Conservation (phyloP, 176 grass and related monocot genomes). For the Carex cristatella region DNA sequence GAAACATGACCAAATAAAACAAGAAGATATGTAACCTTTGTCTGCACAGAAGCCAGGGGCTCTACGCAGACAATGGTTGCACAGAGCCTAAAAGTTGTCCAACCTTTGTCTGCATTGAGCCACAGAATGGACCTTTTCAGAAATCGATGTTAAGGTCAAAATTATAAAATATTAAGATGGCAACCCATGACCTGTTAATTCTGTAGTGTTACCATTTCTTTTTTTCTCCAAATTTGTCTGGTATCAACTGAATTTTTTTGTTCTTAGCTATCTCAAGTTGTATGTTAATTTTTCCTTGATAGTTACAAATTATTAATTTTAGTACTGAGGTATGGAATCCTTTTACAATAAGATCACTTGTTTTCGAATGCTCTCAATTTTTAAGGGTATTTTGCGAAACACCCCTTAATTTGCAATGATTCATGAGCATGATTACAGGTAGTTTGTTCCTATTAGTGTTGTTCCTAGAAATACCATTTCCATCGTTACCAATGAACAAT, state of each 20-base stretch:
- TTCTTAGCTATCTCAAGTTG: not conserved
- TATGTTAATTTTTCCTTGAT: not conserved
- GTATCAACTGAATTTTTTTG: not conserved
- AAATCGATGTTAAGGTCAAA: too few relatives aligned
- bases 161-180: too few relatives aligned
- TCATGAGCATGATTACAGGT: not conserved
- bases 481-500: not conserved
- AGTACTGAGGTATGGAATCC: not conserved
- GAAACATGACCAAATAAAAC: too few relatives aligned
- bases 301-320: not conserved
- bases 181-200: too few relatives aligned
- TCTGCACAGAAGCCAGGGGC: too few relatives aligned
- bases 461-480: not conserved
- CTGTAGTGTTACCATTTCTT: too few relatives aligned
- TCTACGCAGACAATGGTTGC: too few relatives aligned
- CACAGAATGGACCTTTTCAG: too few relatives aligned
- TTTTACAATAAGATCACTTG: not conserved
- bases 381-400: not conserved
- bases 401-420: not conserved
- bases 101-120: too few relatives aligned
- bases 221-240: too few relatives aligned
- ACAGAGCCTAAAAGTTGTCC: too few relatives aligned
- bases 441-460: not conserved
- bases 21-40: too few relatives aligned
- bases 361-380: not conserved